A percentile compares a stretch with the other conserved stretches of the same genome.
These are phyloP conservation scores for Arachnomyces sp. DNA, from an alignment of 2,329 filamentous ascomycete species.

Conservation along the genomic window DNA sequence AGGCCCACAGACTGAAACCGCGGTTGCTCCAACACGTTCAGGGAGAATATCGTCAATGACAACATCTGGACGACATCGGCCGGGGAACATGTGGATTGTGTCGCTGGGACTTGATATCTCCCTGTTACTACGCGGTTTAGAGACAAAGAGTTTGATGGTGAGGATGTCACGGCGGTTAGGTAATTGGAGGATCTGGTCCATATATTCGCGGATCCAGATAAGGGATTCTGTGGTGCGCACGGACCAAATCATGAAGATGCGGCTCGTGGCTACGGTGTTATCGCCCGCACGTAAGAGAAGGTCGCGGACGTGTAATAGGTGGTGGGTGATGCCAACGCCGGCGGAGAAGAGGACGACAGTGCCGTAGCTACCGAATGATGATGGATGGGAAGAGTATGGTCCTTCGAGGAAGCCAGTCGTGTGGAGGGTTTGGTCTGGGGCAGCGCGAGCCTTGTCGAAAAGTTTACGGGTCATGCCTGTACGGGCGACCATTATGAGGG, in stretches of 20 bases:
- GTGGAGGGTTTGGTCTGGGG: slow-evolving; percentile 43
- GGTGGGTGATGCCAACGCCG: slow-evolving; percentile 60
- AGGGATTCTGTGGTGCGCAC: slow-evolving; percentile 54
- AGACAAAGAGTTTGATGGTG: slow-evolving; percentile 55
- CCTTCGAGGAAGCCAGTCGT: slow-evolving; percentile 55
- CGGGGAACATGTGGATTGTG: slow-evolving; percentile 55
- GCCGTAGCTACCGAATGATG: slow-evolving; percentile 52
- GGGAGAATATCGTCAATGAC: slow-evolving; percentile 52
- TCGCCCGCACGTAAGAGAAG: slow-evolving; percentile 47
- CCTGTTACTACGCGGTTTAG: slow-evolving; percentile 48
- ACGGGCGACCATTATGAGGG: slow-evolving; percentile 53
- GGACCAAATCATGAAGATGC: slow-evolving; percentile 56
- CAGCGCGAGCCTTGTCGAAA: slow-evolving; percentile 48
- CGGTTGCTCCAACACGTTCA: slow-evolving; percentile 50
- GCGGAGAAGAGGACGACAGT: slow-evolving; percentile 60
- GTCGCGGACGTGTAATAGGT: slow-evolving; percentile 54
- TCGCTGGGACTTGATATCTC: slow-evolving; percentile 51
- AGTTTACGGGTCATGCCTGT: slow-evolving; percentile 57
- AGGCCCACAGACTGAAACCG: slow-evolving; percentile 56
- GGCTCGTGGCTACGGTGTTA: slow-evolving; percentile 50
- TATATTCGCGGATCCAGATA: slow-evolving; percentile 58
- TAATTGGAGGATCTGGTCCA: slow-evolving; percentile 57
- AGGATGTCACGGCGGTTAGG: slow-evolving; percentile 53
- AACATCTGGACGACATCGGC: slow-evolving; percentile 48
- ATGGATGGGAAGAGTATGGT: slow-evolving; percentile 55